phyloP scores from a whole-genome alignment of 768 basidiomycete genomes.

The Arthromyces matolae region DNA sequence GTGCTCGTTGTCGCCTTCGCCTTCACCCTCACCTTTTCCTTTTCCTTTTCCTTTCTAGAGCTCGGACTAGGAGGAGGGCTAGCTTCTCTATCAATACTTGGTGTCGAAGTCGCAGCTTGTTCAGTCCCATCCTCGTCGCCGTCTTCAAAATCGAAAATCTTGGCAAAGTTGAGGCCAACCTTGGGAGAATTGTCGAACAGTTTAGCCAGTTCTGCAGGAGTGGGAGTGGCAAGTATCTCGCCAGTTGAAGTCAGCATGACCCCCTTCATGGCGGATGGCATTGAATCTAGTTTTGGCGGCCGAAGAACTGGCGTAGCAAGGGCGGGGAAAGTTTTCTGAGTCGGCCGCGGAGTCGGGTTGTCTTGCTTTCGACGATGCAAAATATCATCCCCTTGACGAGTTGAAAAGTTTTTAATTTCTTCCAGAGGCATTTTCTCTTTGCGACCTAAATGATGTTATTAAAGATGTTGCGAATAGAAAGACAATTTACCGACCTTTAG shows the following conservation, averaged over 20 bases:
- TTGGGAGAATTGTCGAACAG: slow-evolving; percentile 68
- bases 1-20: slow-evolving; percentile 25
- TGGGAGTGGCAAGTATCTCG: slow-evolving; percentile 67
- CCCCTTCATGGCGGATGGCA: slow-evolving; percentile 66
- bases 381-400: slow-evolving; percentile 23
- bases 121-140: slow-evolving; percentile 29
- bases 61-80: slow-evolving; percentile 48
- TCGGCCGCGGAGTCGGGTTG: slow-evolving; percentile 23
- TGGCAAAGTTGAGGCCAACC: slow-evolving; percentile 70
- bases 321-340: slow-evolving; percentile 20
- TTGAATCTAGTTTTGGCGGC: slow-evolving; percentile 27
- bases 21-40: slow-evolving; percentile 35
- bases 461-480: background rate
- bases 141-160: slow-evolving; percentile 70
- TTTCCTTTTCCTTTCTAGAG: slow-evolving; percentile 40
- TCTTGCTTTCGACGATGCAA: slow-evolving; percentile 23
- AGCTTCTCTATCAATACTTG: slow-evolving; percentile 23
- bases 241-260: slow-evolving; percentile 80
- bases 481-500: slow-evolving; percentile 20
- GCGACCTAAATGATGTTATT: slow-evolving; percentile 27
- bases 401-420: slow-evolving; percentile 70
- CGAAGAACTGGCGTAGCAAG: slow-evolving; percentile 56
- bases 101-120: slow-evolving; percentile 15
- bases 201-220: slow-evolving; percentile 59
- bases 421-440: slow-evolving; percentile 62